Evolutionary conservation across 176 grass and related monocot species (phyloP).

Genomic region (Triticum dicoccoides): DNA sequence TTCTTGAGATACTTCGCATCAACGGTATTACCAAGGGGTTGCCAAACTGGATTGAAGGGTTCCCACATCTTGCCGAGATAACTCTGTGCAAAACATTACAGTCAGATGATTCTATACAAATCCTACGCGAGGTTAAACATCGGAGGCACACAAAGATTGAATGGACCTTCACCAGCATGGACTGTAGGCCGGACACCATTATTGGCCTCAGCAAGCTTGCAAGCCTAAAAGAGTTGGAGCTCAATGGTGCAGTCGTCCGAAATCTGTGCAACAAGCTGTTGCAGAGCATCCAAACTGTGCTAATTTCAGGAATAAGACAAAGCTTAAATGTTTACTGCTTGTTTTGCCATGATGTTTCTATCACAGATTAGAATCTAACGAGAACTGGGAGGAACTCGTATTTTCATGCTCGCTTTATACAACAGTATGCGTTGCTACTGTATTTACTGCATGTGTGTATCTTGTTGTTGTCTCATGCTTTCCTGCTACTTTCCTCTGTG

Average conservation of each 20-base stretch:
- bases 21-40: not conserved
- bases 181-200: not conserved
- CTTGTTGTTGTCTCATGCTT: too few relatives aligned
- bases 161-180: not conserved
- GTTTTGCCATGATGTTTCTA: too few relatives aligned
- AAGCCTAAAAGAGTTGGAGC: not conserved
- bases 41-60: not conserved
- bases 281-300: not conserved
- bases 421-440: too few relatives aligned
- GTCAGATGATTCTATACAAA: not conserved
- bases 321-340: too few relatives aligned
- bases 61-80: constrained; percentile 1
- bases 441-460: too few relatives aligned
- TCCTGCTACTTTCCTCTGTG: too few relatives aligned
- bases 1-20: constrained; percentile 22
- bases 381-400: too few relatives aligned
- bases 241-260: not conserved
- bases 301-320: not conserved
- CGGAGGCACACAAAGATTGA: not conserved
- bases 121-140: not conserved
- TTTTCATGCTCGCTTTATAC: too few relatives aligned
- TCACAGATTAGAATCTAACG: too few relatives aligned
- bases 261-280: not conserved
- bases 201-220: not conserved
- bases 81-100: not conserved